Conservation (phyloP, 176 grass and related monocot species). For the Oryza glaberrima region DNA sequence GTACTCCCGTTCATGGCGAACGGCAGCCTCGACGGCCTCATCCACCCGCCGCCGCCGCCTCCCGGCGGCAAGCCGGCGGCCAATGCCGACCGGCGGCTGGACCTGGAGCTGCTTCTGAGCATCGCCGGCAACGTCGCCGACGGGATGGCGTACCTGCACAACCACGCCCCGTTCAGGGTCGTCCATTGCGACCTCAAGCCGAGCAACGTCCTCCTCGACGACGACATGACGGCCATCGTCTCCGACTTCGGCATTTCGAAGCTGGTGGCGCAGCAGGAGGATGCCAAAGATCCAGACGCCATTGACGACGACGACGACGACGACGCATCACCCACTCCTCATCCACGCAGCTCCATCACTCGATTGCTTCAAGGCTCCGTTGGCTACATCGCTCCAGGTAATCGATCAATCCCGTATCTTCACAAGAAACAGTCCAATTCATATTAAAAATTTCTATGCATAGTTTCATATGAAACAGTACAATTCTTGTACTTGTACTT, state of each 20-base stretch:
- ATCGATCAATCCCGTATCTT: neutral
- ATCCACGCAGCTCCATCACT: conserved; percentile 64
- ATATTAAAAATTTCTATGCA: too few relatives aligned
- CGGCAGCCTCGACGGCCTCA: conserved; percentile 68
- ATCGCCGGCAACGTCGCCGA: conserved; percentile 67
- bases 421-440: too few relatives aligned
- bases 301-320: neutral
- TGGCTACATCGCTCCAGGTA: conserved; percentile 74
- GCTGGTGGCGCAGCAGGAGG: conserved; percentile 14
- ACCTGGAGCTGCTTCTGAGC: conserved; percentile 52
- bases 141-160: conserved; percentile 76
- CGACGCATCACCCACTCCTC: conserved; percentile 1
- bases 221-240: conserved; percentile 63
- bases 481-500: too few relatives aligned
- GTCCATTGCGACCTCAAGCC: conserved; percentile 84
- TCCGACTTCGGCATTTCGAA: conserved; percentile 75
- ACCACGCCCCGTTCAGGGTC: conserved; percentile 66
- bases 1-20: conserved; percentile 84
- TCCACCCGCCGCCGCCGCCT: conserved; percentile 34
- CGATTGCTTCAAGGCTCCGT: conserved; percentile 61
- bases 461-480: too few relatives aligned
- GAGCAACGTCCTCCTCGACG: conserved; percentile 71
- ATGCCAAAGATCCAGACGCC: conserved; percentile 14
- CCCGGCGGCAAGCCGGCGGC: neutral
- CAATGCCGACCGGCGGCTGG: neutral